These are phyloP conservation scores for Ustilago shanxiensis DNA, from an alignment of 1,284 basidiomycete species.

Conservation along the genomic window DNA sequence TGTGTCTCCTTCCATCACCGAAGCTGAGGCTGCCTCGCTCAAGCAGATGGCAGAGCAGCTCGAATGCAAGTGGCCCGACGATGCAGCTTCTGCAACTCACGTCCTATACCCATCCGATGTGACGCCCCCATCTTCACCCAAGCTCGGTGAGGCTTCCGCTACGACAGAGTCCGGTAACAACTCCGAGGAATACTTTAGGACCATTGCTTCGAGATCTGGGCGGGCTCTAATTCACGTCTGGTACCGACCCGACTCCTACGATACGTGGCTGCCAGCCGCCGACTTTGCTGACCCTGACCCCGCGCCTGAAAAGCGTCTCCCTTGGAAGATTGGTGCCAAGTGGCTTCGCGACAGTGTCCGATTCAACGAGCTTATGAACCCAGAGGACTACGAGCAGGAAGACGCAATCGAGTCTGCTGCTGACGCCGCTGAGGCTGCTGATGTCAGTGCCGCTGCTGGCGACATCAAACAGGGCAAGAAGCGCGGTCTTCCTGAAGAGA, in stretches of 20 bases:
- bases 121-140: slow-evolving; percentile 53
- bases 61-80: slow-evolving; percentile 63
- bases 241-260: slow-evolving; percentile 70
- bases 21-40: slow-evolving; percentile 61
- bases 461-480: slow-evolving; percentile 53
- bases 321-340: slow-evolving; percentile 61
- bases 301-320: slow-evolving; percentile 57
- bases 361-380: slow-evolving; percentile 70
- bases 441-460: slow-evolving; percentile 24
- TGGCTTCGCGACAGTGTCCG: slow-evolving; percentile 66
- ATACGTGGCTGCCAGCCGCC: slow-evolving; percentile 69
- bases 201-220: slow-evolving; percentile 61
- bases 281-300: slow-evolving; percentile 69
- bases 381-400: slow-evolving; percentile 69
- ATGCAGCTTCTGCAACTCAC: slow-evolving; percentile 58
- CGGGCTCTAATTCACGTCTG: slow-evolving; percentile 69
- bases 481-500: slow-evolving; percentile 65
- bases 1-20: slow-evolving; percentile 53
- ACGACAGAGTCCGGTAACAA: slow-evolving; percentile 1
- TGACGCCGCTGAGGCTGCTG: slow-evolving; percentile 26
- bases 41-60: slow-evolving; percentile 54
- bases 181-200: slow-evolving; percentile 66
- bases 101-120: slow-evolving; percentile 57
- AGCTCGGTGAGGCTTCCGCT: slow-evolving; percentile 34
- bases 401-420: slow-evolving; percentile 46